phyloP scores from a whole-genome alignment of 2,329 filamentous ascomycete species.

The Pseudomassariella vexata region DNA sequence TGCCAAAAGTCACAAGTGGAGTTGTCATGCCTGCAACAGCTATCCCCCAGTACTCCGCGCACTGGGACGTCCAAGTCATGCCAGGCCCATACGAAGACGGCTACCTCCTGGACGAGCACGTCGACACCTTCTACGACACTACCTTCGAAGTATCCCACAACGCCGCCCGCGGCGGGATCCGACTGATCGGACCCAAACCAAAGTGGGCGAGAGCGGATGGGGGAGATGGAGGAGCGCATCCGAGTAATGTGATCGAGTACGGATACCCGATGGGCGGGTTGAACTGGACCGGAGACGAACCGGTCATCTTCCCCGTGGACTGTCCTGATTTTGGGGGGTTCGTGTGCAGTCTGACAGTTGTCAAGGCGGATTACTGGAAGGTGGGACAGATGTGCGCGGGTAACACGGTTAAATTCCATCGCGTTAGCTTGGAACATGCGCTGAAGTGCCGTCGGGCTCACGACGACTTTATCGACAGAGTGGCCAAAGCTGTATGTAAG shows the following conservation, averaged over 20 bases:
- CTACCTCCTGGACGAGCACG: conserved; percentile 43
- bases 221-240: conserved; percentile 59
- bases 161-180: conserved; percentile 52
- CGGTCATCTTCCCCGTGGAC: conserved; percentile 54
- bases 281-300: conserved; percentile 57
- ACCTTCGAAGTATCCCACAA: conserved; percentile 59
- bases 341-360: conserved; percentile 47
- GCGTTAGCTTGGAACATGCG: conserved; percentile 46
- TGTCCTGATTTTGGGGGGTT: conserved; percentile 58
- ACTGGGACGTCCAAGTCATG: conserved; percentile 49
- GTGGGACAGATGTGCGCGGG: conserved; percentile 57
- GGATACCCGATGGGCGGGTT: conserved; percentile 53
- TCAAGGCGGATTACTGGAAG: conserved; percentile 55
- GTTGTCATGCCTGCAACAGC: conserved; percentile 35
- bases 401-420: conserved; percentile 43
- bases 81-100: conserved; percentile 51
- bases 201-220: conserved; percentile 54
- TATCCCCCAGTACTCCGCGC: conserved; percentile 39
- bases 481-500: neutral
- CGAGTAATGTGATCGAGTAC: conserved; percentile 53
- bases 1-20: conserved; percentile 9
- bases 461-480: neutral
- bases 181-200: conserved; percentile 52
- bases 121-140: conserved; percentile 50
- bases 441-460: conserved; percentile 21